Percentiles rank a stretch among this genome's conserved stretches.
Conservation (phyloP, 78 protist species). For the Guillardia theta region DNA sequence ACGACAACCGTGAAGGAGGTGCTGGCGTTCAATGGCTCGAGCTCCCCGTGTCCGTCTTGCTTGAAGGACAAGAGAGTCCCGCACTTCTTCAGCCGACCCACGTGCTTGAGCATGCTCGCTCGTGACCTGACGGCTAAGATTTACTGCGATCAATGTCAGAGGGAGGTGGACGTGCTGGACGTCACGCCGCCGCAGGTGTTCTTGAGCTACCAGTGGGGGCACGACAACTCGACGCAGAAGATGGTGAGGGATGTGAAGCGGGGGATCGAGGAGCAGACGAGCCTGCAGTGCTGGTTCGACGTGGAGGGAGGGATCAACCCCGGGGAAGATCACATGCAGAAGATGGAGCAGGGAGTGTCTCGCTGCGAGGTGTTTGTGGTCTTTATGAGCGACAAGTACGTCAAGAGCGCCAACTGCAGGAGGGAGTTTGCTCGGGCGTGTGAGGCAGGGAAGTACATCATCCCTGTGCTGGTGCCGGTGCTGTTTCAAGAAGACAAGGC, state of each 20-base stretch:
- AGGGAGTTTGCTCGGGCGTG: background rate
- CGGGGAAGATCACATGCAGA: background rate
- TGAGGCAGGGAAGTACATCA: background rate
- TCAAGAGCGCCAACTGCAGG: background rate
- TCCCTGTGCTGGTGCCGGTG: constrained; percentile 17
- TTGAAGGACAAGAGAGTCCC: no score
- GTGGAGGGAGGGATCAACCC: constrained; percentile 24
- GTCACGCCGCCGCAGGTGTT: background rate
- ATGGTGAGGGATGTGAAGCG: background rate
- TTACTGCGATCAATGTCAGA: no score
- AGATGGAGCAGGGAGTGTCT: constrained; percentile 1
- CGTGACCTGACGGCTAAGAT: no score
- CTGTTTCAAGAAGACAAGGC: no score
- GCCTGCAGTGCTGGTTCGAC: constrained; percentile 12
- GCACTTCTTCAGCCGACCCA: no score
- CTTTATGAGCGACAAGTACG: background rate
- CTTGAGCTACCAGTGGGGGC: constrained; percentile 12
- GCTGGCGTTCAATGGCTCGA: no score
- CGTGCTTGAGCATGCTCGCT: no score
- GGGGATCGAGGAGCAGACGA: background rate
- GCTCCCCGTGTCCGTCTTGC: no score
- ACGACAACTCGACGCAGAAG: background rate
- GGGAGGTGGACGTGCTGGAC: no score
- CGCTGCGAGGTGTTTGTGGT: background rate
- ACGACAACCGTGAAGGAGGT: no score